Conservation (phyloP, 2,329 filamentous ascomycete species). For the Incumbomyces lentus region DNA sequence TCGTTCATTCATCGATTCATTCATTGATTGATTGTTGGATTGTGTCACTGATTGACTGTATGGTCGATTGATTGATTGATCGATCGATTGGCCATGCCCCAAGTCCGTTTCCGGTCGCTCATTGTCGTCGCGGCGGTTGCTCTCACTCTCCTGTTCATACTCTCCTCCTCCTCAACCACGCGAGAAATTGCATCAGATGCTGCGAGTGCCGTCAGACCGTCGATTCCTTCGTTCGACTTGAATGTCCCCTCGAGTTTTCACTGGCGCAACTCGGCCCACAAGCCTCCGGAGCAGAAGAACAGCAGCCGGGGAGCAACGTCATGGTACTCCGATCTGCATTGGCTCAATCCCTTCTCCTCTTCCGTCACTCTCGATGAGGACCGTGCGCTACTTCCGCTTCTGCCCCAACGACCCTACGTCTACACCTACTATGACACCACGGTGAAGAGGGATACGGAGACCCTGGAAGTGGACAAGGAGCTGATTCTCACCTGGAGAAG, state of each 20-base stretch:
- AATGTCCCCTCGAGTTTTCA: slow-evolving; percentile 45
- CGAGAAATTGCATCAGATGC: slow-evolving; percentile 23
- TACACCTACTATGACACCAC: slow-evolving; percentile 85
- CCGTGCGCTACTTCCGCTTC: slow-evolving; percentile 69
- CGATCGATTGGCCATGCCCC: slow-evolving; percentile 17
- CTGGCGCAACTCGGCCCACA: slow-evolving; percentile 60
- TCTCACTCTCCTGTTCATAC: slow-evolving; percentile 32
- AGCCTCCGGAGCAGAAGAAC: slow-evolving; percentile 63
- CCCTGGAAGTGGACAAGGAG: slow-evolving; percentile 63
- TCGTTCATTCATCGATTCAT: no score
- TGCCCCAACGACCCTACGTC: slow-evolving; percentile 58
- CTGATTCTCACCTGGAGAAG: slow-evolving; percentile 79
- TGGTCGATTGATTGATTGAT: slow-evolving; percentile 5
- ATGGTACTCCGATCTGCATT: slow-evolving; percentile 85
- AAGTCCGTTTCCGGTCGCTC: slow-evolving; percentile 23
- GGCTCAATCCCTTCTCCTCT: slow-evolving; percentile 82
- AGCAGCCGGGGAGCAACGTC: slow-evolving; percentile 67
- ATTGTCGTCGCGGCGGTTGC: slow-evolving; percentile 34
- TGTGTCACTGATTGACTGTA: no score
- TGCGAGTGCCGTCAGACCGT: slow-evolving; percentile 24
- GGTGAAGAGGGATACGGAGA: slow-evolving; percentile 50
- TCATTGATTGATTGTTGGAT: no score
- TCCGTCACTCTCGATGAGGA: slow-evolving; percentile 70
- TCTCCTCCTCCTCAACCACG: slow-evolving; percentile 35
- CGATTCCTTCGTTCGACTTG: slow-evolving; percentile 39